Evolutionary conservation across 2,329 filamentous ascomycete species (phyloP).

Genomic region (Gliomastix tumulicola): DNA sequence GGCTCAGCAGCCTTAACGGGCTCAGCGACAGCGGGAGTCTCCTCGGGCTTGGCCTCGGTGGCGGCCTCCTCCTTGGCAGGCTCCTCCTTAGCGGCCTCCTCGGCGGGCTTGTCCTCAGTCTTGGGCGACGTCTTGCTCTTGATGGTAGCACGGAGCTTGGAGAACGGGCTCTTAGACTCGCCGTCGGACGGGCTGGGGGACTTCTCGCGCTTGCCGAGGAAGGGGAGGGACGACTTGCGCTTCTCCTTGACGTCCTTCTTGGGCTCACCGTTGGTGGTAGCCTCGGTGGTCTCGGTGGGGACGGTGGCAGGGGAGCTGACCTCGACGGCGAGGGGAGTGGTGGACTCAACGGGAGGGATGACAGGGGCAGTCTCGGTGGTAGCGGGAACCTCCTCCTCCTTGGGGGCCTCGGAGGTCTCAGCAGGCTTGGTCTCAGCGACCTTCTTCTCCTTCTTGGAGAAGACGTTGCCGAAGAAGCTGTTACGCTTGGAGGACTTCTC

Average conservation of each 20-base stretch:
- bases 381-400: slow-evolving; percentile 34
- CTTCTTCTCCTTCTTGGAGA: slow-evolving; percentile 55
- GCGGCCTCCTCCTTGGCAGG: slow-evolving; percentile 27
- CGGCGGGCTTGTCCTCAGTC: slow-evolving; percentile 31
- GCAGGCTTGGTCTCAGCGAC: slow-evolving; percentile 40
- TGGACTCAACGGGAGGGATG: slow-evolving; percentile 52
- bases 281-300: slow-evolving; percentile 40
- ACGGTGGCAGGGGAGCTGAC: slow-evolving; percentile 39
- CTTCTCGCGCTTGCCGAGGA: slow-evolving; percentile 75
- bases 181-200: slow-evolving; percentile 51
- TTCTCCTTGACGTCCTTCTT: slow-evolving; percentile 69
- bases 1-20: slow-evolving; percentile 20
- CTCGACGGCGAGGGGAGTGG: slow-evolving; percentile 48
- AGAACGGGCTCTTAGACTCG: slow-evolving; percentile 48
- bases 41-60: slow-evolving; percentile 38
- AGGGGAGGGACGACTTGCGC: slow-evolving; percentile 72
- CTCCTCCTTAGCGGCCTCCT: slow-evolving; percentile 20
- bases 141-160: slow-evolving; percentile 53
- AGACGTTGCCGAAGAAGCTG: slow-evolving; percentile 47
- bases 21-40: slow-evolving; percentile 26
- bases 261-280: slow-evolving; percentile 39
- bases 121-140: slow-evolving; percentile 37
- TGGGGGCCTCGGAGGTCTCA: slow-evolving; percentile 26
- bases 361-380: slow-evolving; percentile 49
- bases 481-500: slow-evolving; percentile 48